Conservation (phyloP, 805 yeast genomes). For the Saccharomycopsis sp. region DNA sequence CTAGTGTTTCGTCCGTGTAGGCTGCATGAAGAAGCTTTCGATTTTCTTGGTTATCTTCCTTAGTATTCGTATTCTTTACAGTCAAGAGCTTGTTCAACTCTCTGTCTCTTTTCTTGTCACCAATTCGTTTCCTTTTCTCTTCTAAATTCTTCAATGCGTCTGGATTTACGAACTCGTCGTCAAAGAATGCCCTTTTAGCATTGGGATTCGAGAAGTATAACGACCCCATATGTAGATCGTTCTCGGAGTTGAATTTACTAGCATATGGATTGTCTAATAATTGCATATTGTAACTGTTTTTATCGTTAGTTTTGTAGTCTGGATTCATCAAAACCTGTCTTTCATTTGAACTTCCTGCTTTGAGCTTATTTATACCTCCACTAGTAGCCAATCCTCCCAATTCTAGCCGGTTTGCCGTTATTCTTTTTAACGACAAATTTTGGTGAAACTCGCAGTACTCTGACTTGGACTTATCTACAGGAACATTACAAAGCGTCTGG, state of each 20-base stretch:
- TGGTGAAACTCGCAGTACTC: slow-evolving; percentile 68
- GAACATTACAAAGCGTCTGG: slow-evolving; percentile 52
- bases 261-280: slow-evolving; percentile 23
- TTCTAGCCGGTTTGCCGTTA: slow-evolving; percentile 67
- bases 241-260: slow-evolving; percentile 24
- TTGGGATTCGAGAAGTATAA: slow-evolving; percentile 35
- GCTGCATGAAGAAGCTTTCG: slow-evolving; percentile 31
- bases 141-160: slow-evolving; percentile 36
- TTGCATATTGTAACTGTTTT: slow-evolving; percentile 14
- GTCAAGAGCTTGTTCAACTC: slow-evolving; percentile 29
- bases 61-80: slow-evolving; percentile 20
- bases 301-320: slow-evolving; percentile 16
- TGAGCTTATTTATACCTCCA: slow-evolving; percentile 36
- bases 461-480: slow-evolving; percentile 48
- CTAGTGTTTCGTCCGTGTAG: slow-evolving; percentile 34
- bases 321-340: slow-evolving; percentile 15
- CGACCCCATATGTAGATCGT: slow-evolving; percentile 24
- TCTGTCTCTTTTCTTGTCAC: slow-evolving; percentile 34
- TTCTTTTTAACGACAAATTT: slow-evolving; percentile 46
- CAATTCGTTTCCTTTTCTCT: slow-evolving; percentile 31
- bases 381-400: slow-evolving; percentile 54
- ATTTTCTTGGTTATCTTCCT: slow-evolving; percentile 26
- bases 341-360: not conserved
- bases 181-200: slow-evolving; percentile 45
- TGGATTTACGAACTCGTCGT: slow-evolving; percentile 44